Evolutionary conservation across 208 protist species (phyloP).

Genomic region (Acanthamoeba rhysodes): DNA sequence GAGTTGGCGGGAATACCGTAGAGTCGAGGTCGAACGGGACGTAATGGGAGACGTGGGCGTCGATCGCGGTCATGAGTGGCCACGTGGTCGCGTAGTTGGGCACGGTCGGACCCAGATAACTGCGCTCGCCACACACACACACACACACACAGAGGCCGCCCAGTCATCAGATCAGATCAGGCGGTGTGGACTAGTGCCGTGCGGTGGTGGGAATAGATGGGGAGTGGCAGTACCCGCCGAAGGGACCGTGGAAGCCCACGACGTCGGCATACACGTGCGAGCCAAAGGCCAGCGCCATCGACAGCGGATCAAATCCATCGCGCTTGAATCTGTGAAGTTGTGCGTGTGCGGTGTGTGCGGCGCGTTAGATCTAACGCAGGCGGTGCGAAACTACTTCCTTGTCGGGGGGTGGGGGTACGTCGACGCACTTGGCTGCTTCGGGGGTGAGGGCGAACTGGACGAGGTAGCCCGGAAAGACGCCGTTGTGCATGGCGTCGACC

Average conservation of each 20-base stretch:
- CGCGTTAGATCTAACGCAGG: neutral
- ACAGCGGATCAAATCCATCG: conserved; percentile 15
- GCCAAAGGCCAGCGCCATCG: conserved; percentile 38
- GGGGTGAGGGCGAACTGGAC: conserved; percentile 27
- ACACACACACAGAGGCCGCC: no score
- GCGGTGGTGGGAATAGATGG: no score
- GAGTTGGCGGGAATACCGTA: neutral
- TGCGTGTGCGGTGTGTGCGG: no score
- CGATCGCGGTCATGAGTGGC: conserved; percentile 35
- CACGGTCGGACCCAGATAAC: conserved; percentile 12
- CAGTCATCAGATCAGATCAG: no score
- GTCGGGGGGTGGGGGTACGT: no score
- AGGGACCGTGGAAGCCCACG: conserved; percentile 2
- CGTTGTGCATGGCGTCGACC: conserved; percentile 47
- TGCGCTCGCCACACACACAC: neutral
- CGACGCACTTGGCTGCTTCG: neutral
- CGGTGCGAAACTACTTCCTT: neutral
- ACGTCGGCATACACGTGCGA: conserved; percentile 46
- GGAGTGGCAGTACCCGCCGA: neutral
- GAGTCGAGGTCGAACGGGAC: neutral
- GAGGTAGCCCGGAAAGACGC: conserved; percentile 41
- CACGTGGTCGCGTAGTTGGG: conserved; percentile 50
- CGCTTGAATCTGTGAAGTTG: neutral
- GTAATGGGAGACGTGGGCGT: neutral
- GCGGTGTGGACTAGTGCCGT: no score